Evolutionary conservation across 2,329 filamentous ascomycete genomes (phyloP).

Genomic region (Phialophora tarda): DNA sequence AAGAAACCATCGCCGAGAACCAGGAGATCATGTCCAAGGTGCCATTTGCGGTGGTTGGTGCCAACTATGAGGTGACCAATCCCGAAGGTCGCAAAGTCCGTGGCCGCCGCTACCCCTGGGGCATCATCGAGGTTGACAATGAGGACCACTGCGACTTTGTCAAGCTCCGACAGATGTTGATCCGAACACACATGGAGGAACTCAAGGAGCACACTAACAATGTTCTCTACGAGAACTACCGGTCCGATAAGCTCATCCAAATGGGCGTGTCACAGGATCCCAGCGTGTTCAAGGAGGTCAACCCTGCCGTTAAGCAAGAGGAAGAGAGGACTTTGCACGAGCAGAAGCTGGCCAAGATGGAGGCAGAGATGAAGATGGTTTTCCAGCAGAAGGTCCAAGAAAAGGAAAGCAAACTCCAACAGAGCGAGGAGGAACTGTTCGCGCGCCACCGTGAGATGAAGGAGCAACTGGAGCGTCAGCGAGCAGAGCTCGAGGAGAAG

Average conservation of each 20-base stretch:
- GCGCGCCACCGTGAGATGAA: slow-evolving; percentile 99
- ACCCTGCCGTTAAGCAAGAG: slow-evolving; percentile 99
- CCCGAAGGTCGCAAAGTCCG: slow-evolving; percentile 94
- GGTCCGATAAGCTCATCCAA: slow-evolving; percentile 96
- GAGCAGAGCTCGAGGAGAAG: slow-evolving; percentile 96
- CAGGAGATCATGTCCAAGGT: slow-evolving; percentile 99
- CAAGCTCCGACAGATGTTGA: slow-evolving; percentile 99
- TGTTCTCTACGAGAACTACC: slow-evolving; percentile 98
- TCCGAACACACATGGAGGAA: slow-evolving; percentile 99
- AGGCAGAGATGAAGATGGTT: slow-evolving; percentile 99
- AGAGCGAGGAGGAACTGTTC: slow-evolving; percentile 98
- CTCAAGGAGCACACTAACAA: slow-evolving; percentile 99
- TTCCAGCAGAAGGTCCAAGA: slow-evolving; percentile 99
- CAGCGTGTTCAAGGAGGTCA: slow-evolving; percentile 99
- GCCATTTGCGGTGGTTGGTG: slow-evolving; percentile 95
- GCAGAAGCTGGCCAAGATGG: slow-evolving; percentile 99
- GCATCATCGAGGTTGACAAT: slow-evolving; percentile 98
- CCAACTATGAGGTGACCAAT: slow-evolving; percentile 90
- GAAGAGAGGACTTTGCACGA: slow-evolving; percentile 98
- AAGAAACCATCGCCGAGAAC: slow-evolving; percentile 99
- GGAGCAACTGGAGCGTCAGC: slow-evolving; percentile 95
- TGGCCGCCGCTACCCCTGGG: slow-evolving; percentile 96
- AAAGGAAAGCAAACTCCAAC: slow-evolving; percentile 99
- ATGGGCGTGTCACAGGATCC: slow-evolving; percentile 99
- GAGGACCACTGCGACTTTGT: slow-evolving; percentile 99